A percentile compares a stretch with the other conserved stretches of the same genome.
These are phyloP conservation scores for Aspergillus brasiliensis DNA, from an alignment of 2,329 filamentous ascomycete species.

Conservation along the genomic window DNA sequence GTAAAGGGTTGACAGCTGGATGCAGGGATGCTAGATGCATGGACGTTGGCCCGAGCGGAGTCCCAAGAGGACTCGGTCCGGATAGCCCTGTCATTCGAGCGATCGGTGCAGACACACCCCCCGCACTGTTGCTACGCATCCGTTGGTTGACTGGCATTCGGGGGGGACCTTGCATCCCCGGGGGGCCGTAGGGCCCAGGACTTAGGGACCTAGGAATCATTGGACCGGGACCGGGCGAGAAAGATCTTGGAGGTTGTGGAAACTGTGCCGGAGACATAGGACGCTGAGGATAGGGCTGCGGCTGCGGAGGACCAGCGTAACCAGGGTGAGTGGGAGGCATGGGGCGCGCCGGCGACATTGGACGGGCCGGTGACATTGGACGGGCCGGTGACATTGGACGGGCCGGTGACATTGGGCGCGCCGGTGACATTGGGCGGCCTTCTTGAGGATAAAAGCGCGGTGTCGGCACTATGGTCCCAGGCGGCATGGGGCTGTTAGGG, in stretches of 20 bases:
- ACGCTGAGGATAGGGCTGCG: constrained; percentile 24
- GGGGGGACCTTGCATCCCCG: constrained; percentile 45
- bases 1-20: constrained; percentile 46
- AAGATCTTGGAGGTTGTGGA: constrained; percentile 39
- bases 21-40: constrained; percentile 34
- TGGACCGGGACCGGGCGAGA: constrained; percentile 35
- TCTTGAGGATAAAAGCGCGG: constrained; percentile 40
- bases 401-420: constrained; percentile 34
- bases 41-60: constrained; percentile 28
- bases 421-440: constrained; percentile 42
- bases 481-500: constrained; percentile 35
- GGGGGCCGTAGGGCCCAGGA: constrained; percentile 47
- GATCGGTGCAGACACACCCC: constrained; percentile 31
- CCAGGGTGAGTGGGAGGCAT: constrained; percentile 15
- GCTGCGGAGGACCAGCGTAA: constrained; percentile 31
- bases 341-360: constrained; percentile 27
- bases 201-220: constrained; percentile 38
- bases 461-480: constrained; percentile 31
- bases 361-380: constrained; percentile 34
- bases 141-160: constrained; percentile 41
- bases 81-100: constrained; percentile 20
- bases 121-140: constrained; percentile 48
- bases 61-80: constrained; percentile 33
- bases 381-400: constrained; percentile 22
- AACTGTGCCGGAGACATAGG: constrained; percentile 38